Evolutionary conservation across 73 alveolate species (phyloP).

Genomic region (Paramecium sexaurelia): DNA sequence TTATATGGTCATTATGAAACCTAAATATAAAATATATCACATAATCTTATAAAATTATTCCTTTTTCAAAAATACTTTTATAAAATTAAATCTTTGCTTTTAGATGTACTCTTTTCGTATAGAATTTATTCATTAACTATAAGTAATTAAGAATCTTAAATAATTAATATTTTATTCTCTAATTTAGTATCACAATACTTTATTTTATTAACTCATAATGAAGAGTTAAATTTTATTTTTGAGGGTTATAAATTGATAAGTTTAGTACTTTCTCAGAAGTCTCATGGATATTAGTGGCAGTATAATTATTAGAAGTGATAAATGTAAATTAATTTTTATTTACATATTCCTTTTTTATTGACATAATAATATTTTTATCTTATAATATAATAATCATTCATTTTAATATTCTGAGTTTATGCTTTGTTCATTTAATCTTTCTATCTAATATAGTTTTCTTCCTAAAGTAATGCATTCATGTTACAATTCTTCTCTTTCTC

Average conservation of each 20-base stretch:
- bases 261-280: slow-evolving; percentile 92
- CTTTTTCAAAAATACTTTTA: not conserved
- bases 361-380: too few species aligned
- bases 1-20: not conserved
- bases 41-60: not conserved
- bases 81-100: not conserved
- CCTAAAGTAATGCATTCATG: not conserved
- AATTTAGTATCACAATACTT: too few species aligned
- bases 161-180: too few species aligned
- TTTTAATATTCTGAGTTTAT: not conserved
- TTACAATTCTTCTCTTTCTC: not conserved
- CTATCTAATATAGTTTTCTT: not conserved
- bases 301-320: slow-evolving; percentile 85
- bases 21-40: not conserved
- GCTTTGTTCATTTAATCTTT: not conserved
- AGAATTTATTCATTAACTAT: too few species aligned
- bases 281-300: slow-evolving; percentile 90
- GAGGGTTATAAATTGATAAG: slow-evolving; percentile 84
- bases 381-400: not conserved
- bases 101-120: too few species aligned
- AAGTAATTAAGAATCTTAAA: too few species aligned
- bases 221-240: slow-evolving; percentile 95
- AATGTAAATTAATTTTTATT: slow-evolving; percentile 94
- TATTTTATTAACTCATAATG: too few species aligned
- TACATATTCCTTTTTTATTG: too few species aligned